phyloP scores from a whole-genome alignment of 176 grass and related monocot genomes.

The Triticum urartu region DNA sequence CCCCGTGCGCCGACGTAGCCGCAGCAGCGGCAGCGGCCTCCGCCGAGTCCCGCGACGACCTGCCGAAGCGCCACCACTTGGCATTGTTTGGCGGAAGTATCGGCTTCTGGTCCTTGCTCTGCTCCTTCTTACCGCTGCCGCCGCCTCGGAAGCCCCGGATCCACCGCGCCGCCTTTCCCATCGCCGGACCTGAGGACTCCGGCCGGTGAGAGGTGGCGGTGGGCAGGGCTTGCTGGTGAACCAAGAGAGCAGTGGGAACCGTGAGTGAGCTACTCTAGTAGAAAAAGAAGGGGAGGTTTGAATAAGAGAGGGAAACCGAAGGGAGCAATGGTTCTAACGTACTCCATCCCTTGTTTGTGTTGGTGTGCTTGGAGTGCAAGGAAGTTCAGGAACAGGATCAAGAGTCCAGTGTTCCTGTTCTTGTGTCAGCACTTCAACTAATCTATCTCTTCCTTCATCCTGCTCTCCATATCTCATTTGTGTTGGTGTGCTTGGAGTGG shows the following conservation, averaged over 20 bases:
- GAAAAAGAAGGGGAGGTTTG: slow-evolving; percentile 27
- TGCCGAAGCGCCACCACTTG: slow-evolving; percentile 93
- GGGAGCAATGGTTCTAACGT: too few species aligned
- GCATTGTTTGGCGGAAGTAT: not conserved
- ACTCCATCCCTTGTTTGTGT: too few species aligned
- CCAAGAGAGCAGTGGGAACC: not conserved
- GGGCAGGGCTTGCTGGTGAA: not conserved
- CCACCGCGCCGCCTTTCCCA: slow-evolving; percentile 86
- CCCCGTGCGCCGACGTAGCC: not conserved
- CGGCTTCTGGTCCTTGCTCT: slow-evolving; percentile 5
- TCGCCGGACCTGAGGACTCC: slow-evolving; percentile 33
- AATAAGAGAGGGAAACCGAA: slow-evolving; percentile 46
- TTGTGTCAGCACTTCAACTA: too few species aligned
- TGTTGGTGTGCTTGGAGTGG: not conserved
- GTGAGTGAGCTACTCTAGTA: not conserved
- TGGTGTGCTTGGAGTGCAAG: too few species aligned
- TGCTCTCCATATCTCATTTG: too few species aligned
- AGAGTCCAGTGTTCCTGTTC: too few species aligned
- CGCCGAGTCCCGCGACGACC: slow-evolving; percentile 51
- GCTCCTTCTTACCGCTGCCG: slow-evolving; percentile 41
- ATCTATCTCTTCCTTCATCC: too few species aligned
- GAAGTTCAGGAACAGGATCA: too few species aligned
- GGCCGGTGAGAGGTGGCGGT: not conserved
- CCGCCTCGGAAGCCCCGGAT: slow-evolving; percentile 60
- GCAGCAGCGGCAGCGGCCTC: not conserved